phyloP scores from a whole-genome alignment of 345 rosid genomes.

The Hirschfeldia incana region DNA sequence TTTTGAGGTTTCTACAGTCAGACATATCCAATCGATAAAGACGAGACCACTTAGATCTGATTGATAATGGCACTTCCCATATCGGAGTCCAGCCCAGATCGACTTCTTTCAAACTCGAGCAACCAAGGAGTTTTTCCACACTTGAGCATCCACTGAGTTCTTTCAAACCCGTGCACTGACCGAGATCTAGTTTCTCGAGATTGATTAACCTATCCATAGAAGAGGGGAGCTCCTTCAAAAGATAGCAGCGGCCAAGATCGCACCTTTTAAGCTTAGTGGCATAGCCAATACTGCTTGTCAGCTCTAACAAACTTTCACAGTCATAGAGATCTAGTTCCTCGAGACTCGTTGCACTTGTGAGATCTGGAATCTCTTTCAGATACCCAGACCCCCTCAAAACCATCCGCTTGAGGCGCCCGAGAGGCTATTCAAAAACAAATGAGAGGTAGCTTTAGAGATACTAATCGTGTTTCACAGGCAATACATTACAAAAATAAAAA shows the following conservation, averaged over 20 bases:
- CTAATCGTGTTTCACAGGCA: not conserved
- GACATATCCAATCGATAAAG: not conserved
- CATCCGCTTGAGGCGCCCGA: not conserved
- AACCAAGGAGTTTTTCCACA: not conserved
- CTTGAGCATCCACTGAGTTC: not conserved
- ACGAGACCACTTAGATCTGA: not conserved
- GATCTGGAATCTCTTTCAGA: not conserved
- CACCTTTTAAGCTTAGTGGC: slow-evolving; percentile 17
- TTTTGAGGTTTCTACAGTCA: slow-evolving; percentile 5
- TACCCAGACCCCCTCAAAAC: not conserved
- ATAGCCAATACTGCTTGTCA: slow-evolving; percentile 2
- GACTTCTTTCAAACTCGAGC: slow-evolving; percentile 2
- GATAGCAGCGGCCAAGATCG: not conserved
- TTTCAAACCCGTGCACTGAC: not conserved
- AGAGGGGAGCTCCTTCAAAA: slow-evolving; percentile 6
- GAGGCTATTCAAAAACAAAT: not conserved
- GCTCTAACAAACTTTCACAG: not conserved
- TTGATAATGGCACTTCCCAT: slow-evolving; percentile 17
- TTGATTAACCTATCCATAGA: not conserved
- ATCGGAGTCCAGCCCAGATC: not conserved
- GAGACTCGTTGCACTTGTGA: not conserved
- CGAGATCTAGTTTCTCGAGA: not conserved
- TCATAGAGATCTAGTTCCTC: not conserved
- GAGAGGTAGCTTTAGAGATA: not conserved
- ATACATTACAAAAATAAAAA: not conserved